Base-by-base conservation (phyloP, 164 flowering plant species). In the Aristolochia contorta region DNA sequence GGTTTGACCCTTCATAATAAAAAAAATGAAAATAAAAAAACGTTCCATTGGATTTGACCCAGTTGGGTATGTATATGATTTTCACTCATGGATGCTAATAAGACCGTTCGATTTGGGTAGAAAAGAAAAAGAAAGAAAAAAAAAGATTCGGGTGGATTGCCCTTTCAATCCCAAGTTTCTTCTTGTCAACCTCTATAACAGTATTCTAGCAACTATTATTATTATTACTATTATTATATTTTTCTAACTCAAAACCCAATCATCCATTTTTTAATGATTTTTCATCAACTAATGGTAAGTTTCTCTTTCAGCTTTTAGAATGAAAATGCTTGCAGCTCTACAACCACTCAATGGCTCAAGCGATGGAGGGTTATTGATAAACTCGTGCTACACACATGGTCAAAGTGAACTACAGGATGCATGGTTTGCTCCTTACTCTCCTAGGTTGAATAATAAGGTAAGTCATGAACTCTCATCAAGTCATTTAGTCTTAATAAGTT, bases 301-400 rank as follows among this genome's bases (percentile, higher is more conserved):
- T 18, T n/a, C 12, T 50, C 16, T 22, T 60, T n/a, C 77, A 92
- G 97, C 72, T 62, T 80, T 88, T 64, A 80, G 99, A 72, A 32
- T 53, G 43, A 76, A 82, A 45, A 88, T 93, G 99, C 71, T 93
- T 63, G 60, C 41, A 56, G 81, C 89, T 22, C 55, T 90, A 64
- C 33, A 47, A 50, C 43, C 43, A 30, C 84, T 84, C 63, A 65
- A 27, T 3, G 25, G 65, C 59, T 86, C 89, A 19, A 69, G 54
- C 54, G 68, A 74, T 18, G 93, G 83, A 47, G 97, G 96, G 27
- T 50, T 82, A 79, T 90, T 74, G 62, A 78, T 94, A 68, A 94
- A 94, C 65, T 91, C 99, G 23, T 94, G 99, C 71, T 94, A 86
- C 61, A 79, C 93, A 60, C 97, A 94, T 75, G 91, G 99, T 80